Percentiles rank a stretch among this genome's conserved stretches.
These are phyloP conservation scores for Venturia aucupariae DNA, from an alignment of 2,329 filamentous ascomycete genomes.

Conservation along the genomic window DNA sequence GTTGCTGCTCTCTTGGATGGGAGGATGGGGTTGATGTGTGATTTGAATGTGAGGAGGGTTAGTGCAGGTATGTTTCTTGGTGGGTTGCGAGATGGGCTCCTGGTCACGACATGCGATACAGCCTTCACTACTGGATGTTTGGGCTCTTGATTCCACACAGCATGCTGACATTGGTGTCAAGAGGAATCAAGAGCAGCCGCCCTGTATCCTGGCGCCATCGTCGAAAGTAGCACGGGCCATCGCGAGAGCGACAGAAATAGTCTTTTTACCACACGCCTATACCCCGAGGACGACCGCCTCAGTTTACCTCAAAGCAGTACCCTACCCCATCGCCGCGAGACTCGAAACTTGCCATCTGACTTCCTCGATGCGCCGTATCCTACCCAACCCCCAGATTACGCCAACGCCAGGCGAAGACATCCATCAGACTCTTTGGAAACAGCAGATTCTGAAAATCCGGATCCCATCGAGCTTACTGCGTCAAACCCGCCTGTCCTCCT, in stretches of 20 bases:
- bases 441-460: not conserved
- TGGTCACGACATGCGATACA: no score
- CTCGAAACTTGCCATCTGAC: not conserved
- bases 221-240: not conserved
- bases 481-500: not conserved
- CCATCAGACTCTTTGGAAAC: not conserved
- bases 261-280: not conserved
- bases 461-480: not conserved
- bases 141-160: not conserved
- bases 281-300: not conserved
- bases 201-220: not conserved
- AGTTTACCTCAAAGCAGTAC: not conserved
- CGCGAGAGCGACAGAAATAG: constrained; percentile 3
- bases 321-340: not conserved
- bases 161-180: not conserved
- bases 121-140: no score
- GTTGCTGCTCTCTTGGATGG: constrained; percentile 52
- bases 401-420: not conserved
- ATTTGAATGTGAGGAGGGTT: constrained; percentile 29
- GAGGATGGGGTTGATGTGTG: constrained; percentile 52
- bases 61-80: not conserved
- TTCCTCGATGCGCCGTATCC: not conserved
- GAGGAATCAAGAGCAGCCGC: not conserved
- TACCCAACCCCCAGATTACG: not conserved
- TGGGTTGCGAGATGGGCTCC: no score